A percentile compares a stretch with the other conserved stretches of the same genome.
These are phyloP conservation scores for Cercophora newfieldiana DNA, from an alignment of 495 filamentous ascomycete species.

Conservation along the genomic window DNA sequence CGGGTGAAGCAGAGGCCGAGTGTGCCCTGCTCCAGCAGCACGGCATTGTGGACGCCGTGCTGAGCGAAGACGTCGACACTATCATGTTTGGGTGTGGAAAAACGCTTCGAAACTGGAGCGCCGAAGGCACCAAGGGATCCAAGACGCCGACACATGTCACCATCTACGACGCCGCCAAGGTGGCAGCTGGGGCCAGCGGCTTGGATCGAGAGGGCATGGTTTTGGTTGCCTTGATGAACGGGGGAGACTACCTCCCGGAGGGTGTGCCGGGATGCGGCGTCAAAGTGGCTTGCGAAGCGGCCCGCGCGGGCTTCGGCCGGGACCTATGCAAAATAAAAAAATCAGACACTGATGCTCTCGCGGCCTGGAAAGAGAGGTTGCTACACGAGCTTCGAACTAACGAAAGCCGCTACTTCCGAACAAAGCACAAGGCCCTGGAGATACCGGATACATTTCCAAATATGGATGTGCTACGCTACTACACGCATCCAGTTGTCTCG, in stretches of 20 bases:
- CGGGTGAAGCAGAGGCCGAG: slow-evolving; percentile 96
- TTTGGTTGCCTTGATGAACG: slow-evolving; percentile 90
- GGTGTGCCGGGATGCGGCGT: slow-evolving; percentile 86
- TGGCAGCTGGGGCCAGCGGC: slow-evolving; percentile 53
- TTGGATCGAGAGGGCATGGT: slow-evolving; percentile 89
- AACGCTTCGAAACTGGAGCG: slow-evolving; percentile 81
- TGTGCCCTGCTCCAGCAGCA: slow-evolving; percentile 82
- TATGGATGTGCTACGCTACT: slow-evolving; percentile 74
- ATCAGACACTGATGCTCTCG: slow-evolving; percentile 53
- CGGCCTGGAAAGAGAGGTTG: slow-evolving; percentile 73
- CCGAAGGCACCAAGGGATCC: slow-evolving; percentile 61
- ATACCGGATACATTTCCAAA: slow-evolving; percentile 85
- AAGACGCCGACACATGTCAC: slow-evolving; percentile 84
- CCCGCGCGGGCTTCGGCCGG: slow-evolving; percentile 81
- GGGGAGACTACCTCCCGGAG: slow-evolving; percentile 90
- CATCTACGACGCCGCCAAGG: slow-evolving; percentile 60
- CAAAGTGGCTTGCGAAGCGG: slow-evolving; percentile 86
- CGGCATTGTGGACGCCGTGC: slow-evolving; percentile 88
- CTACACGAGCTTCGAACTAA: slow-evolving; percentile 78
- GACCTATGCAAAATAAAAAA: slow-evolving; percentile 65
- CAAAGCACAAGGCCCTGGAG: slow-evolving; percentile 67
- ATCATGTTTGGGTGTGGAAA: slow-evolving; percentile 91
- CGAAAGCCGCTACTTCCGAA: slow-evolving; percentile 76
- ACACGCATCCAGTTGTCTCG: slow-evolving; percentile 82
- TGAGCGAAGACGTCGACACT: slow-evolving; percentile 97